Evolutionary conservation across 208 protist species (phyloP), one percentile per base, ranked within the genome.

Genomic region (Strigomonas culicis): DNA sequence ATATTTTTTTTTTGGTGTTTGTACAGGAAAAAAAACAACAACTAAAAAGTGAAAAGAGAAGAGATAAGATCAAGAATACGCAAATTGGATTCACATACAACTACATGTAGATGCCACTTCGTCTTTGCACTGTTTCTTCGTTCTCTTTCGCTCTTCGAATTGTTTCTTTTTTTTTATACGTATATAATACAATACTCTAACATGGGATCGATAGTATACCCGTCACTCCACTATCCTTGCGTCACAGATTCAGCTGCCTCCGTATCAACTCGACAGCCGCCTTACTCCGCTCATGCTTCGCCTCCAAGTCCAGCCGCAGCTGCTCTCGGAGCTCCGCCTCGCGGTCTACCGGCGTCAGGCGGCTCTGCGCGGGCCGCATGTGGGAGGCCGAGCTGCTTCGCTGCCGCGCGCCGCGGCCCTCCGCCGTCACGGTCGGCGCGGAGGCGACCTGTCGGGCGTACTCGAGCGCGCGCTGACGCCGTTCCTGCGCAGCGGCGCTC

Each of bases 211-310:
- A 39, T 10, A 39, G 10, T 39, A 39, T 13, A 10, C 46, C 52
- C 22, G 30, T 19, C 34, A 24, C 24, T 4, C 52, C 22, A 10
- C 0, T 22, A 34, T 24, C 24, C 31, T 66, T 28, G 32, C 27
- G 27, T 43, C 51, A 75, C 36, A 58, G 28, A 36, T 70, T 59
- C 31, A 90, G 57, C 28, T 90, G 74, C 27, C 68, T 57, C 8
- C 85, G 79, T 21, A 94, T 87, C 22, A 10, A 49, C 2, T 80
- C 78, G 0, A 92, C 80, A 0, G 77, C 62, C 1, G 66, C 72
- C 53, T 81, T 66, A 44, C 89, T 82, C 47, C 59, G 71, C 44
- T 68, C 44, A 31, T 94, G 88, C 34, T 66, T 61, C 0, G 79
- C 74, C 62, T 92, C 82, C 13, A 94, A 59, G 34, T 94, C 85